Evolutionary conservation across 2,329 filamentous ascomycete genomes (phyloP), one percentile per base, ranked within the genome.

Genomic region (Sporothrix pallida): DNA sequence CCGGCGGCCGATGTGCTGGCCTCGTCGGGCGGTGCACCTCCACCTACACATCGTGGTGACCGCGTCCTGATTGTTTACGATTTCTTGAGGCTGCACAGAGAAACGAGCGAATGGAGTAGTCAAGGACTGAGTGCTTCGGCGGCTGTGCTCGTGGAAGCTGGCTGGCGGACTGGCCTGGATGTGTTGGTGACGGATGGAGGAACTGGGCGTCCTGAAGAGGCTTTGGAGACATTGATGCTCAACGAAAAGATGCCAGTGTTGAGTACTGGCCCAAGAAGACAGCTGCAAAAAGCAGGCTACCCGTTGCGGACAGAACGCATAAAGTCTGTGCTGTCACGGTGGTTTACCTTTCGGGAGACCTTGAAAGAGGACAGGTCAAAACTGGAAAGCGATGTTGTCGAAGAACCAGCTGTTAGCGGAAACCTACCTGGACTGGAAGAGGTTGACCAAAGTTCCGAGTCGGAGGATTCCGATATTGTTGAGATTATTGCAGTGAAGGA

Each of bases 61-160:
- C 71, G 52, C 9, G 81, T 94, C 2, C 80, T 93, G 1, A 20
- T 74, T 1, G 81, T 92, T 0, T 91, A 93, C 77, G 90, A 91
- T 70, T 85, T 92, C 58, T 78, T 94, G 17, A 83, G 86, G 23
- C 80, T 92, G 58, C 93, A 95, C 79, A 86, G 88, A 31, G 86
- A 88, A 72, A 92, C 91, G 0, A 89, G 89, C 75, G 91, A 93
- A 74, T 94, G 92, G 88, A 94, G 91, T 70, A 91, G 90, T 0
- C 92, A 94, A 81, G 93, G 92, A 0, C 80, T 95, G 13, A 86
- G 88, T 23, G 86, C 86, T 73, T 90, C 90, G 0, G 84, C 89
- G n/a, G 86, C 92, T 1, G 82, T 84, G 0, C 81, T 92, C 1
- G 86, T 93, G 9, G 91, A 93, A 74, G 85, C 87, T 1, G 90